Conservation (phyloP, 805 yeast species). For the Maudiozyma pseudohumilis region DNA sequence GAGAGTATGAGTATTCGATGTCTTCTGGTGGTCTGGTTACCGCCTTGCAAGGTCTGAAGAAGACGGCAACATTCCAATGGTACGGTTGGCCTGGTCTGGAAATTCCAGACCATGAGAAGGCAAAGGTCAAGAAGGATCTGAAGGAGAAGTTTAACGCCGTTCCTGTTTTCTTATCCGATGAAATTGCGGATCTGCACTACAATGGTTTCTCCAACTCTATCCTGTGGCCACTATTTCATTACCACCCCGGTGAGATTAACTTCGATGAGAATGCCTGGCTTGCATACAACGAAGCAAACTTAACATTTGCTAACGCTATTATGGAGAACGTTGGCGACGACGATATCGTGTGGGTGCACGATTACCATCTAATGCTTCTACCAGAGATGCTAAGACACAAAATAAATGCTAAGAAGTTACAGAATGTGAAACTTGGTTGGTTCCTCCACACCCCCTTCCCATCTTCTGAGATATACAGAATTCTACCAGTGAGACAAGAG, state of each 20-base stretch:
- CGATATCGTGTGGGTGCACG: constrained; percentile 96
- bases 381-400: constrained; percentile 77
- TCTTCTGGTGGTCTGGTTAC: constrained; percentile 97
- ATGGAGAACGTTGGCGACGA: constrained; percentile 62
- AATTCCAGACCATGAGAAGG: constrained; percentile 67
- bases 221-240: constrained; percentile 96
- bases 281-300: constrained; percentile 89
- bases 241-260: constrained; percentile 98
- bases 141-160: constrained; percentile 73
- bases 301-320: constrained; percentile 66
- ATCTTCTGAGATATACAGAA: constrained; percentile 89
- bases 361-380: constrained; percentile 89
- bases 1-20: constrained; percentile 75
- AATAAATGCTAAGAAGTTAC: constrained; percentile 35
- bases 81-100: constrained; percentile 97
- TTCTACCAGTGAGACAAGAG: constrained; percentile 89
- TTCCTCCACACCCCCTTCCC: constrained; percentile 98
- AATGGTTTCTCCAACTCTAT: constrained; percentile 93
- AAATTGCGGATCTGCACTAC: constrained; percentile 89
- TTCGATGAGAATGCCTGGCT: constrained; percentile 98
- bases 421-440: constrained; percentile 74
- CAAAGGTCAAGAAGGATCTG: constrained; percentile 57
- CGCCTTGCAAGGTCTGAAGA: constrained; percentile 85
- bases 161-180: constrained; percentile 81
- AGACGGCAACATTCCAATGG: constrained; percentile 84